Evolutionary conservation across 306 rosid species (phyloP).

Genomic region (Dicorynia guianensis): DNA sequence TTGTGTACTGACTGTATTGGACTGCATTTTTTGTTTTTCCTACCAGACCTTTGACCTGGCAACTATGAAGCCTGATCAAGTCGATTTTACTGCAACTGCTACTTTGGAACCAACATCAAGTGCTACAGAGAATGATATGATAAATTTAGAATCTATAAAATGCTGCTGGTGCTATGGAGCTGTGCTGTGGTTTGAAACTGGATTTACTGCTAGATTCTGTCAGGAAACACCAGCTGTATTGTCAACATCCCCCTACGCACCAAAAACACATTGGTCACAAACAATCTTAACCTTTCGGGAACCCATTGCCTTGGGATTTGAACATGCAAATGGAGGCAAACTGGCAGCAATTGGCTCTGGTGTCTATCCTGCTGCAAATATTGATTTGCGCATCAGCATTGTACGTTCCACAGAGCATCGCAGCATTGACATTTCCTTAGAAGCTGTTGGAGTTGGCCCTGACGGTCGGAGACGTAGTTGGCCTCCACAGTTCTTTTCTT

Average conservation of each 20-base stretch:
- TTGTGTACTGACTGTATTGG: slow-evolving; percentile 21
- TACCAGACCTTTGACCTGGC: slow-evolving; percentile 83
- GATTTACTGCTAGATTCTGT: slow-evolving; percentile 91
- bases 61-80: slow-evolving; percentile 77
- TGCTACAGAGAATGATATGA: slow-evolving; percentile 29
- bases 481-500: slow-evolving; percentile 74
- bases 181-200: slow-evolving; percentile 93
- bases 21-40: slow-evolving; percentile 14
- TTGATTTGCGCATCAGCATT: slow-evolving; percentile 81
- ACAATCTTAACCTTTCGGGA: slow-evolving; percentile 85
- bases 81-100: slow-evolving; percentile 83
- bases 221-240: slow-evolving; percentile 66
- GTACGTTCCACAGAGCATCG: slow-evolving; percentile 85
- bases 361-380: slow-evolving; percentile 61
- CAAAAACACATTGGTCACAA: slow-evolving; percentile 86
- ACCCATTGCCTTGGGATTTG: slow-evolving; percentile 69
- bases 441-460: slow-evolving; percentile 62
- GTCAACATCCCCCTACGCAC: slow-evolving; percentile 83
- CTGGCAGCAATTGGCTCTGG: slow-evolving; percentile 66
- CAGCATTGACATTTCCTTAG: slow-evolving; percentile 89
- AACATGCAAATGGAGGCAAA: slow-evolving; percentile 31
- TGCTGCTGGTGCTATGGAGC: slow-evolving; percentile 73
- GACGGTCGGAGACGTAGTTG: slow-evolving; percentile 63
- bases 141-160: slow-evolving; percentile 47
- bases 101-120: slow-evolving; percentile 64